Percentiles rank a stretch among this genome's conserved stretches.
phyloP scores from a whole-genome alignment of 768 basidiomycete species.

The Jaapia argillacea region DNA sequence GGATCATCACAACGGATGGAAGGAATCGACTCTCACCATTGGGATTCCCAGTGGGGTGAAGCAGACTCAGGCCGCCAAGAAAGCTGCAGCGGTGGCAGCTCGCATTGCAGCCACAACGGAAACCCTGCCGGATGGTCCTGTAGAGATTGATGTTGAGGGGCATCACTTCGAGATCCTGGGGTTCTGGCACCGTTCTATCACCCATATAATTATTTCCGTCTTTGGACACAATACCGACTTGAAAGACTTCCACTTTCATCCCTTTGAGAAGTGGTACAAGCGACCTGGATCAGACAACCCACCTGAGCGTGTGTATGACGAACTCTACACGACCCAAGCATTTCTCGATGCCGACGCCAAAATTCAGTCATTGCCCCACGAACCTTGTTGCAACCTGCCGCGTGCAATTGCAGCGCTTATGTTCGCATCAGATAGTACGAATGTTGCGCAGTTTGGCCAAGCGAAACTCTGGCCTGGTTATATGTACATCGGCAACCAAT shows the following conservation, averaged over 20 bases:
- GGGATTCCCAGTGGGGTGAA: background rate
- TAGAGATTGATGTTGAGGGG: background rate
- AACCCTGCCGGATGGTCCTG: background rate
- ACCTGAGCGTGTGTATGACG: background rate
- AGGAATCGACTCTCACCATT: background rate
- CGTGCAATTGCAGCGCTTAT: conserved; percentile 8
- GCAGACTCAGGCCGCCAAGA: background rate
- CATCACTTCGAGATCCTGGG: background rate
- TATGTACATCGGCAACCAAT: conserved; percentile 10
- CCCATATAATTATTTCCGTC: background rate
- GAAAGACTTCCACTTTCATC: background rate
- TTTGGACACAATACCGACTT: background rate
- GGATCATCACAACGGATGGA: background rate
- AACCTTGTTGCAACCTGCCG: background rate
- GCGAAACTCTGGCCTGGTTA: conserved; percentile 16
- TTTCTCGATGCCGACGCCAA: background rate
- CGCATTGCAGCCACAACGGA: background rate
- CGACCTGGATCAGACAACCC: background rate
- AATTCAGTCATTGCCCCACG: background rate
- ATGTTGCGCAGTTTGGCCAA: conserved; percentile 16
- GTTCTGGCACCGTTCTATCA: background rate
- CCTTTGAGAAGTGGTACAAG: background rate
- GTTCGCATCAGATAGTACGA: conserved; percentile 18
- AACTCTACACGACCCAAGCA: background rate
- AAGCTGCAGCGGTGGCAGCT: background rate